phyloP scores from a whole-genome alignment of 1,284 basidiomycete species.

The Moesziomyces sp. region DNA sequence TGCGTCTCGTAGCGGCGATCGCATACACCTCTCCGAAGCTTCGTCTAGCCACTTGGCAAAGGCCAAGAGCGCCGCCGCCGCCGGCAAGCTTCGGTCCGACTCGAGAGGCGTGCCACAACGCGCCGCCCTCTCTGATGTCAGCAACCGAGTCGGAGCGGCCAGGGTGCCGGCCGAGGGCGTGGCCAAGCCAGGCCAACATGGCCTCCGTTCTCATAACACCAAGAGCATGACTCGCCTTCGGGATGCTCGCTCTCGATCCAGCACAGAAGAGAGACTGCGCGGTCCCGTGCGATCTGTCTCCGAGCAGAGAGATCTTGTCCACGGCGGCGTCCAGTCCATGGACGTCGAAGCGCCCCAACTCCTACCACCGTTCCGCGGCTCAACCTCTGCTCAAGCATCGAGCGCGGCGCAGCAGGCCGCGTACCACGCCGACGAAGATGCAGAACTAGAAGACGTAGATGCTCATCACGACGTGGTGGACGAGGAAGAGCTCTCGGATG shows the following conservation, averaged over 20 bases:
- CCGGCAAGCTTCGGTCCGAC: slow-evolving; percentile 25
- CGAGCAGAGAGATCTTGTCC: slow-evolving; percentile 26
- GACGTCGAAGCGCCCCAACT: slow-evolving; percentile 40
- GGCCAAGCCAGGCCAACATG: slow-evolving; percentile 30
- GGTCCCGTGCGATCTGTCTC: slow-evolving; percentile 27
- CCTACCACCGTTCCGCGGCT: slow-evolving; percentile 33
- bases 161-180: slow-evolving; percentile 19
- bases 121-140: slow-evolving; percentile 45
- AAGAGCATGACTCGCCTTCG: slow-evolving; percentile 46
- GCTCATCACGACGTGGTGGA: slow-evolving; percentile 17
- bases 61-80: slow-evolving; percentile 16
- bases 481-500: slow-evolving; percentile 45
- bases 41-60: slow-evolving; percentile 31
- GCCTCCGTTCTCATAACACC: slow-evolving; percentile 32
- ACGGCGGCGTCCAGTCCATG: slow-evolving; percentile 35
- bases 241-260: slow-evolving; percentile 33
- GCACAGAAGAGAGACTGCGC: slow-evolving; percentile 21
- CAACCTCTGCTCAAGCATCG: slow-evolving; percentile 8
- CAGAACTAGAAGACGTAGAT: slow-evolving; percentile 27
- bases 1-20: slow-evolving; percentile 46
- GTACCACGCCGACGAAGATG: slow-evolving; percentile 13
- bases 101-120: slow-evolving; percentile 32
- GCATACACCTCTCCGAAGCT: slow-evolving; percentile 43
- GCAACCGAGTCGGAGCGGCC: slow-evolving; percentile 28
- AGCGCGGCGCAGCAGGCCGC: slow-evolving; percentile 3